phyloP scores from a whole-genome alignment of 2,329 filamentous ascomycete species.

The Aschersonia sp. region DNA sequence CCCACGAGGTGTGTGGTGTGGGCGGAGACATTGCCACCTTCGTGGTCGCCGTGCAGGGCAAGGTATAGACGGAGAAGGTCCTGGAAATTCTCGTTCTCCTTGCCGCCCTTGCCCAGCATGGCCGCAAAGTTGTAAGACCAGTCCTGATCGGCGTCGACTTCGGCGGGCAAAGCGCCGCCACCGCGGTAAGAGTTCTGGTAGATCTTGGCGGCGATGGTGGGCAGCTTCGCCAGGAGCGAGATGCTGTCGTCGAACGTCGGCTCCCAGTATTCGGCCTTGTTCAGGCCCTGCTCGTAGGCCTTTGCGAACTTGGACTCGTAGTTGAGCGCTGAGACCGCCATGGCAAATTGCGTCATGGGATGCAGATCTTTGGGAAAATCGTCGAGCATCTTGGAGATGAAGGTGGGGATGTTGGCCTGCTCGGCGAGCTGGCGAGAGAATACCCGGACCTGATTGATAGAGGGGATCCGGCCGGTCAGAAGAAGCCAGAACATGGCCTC shows the following conservation, averaged over 20 bases:
- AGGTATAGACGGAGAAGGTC: constrained; percentile 89
- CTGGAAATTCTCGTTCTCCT: constrained; percentile 86
- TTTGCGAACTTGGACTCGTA: constrained; percentile 89
- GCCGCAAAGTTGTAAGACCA: constrained; percentile 99
- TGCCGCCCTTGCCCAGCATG: constrained; percentile 81
- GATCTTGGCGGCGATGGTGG: constrained; percentile 92
- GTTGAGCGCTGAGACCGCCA: constrained; percentile 90
- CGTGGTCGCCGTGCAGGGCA: constrained; percentile 93
- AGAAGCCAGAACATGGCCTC: constrained; percentile 99
- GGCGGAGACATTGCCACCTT: constrained; percentile 94
- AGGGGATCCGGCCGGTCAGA: constrained; percentile 82
- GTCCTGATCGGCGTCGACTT: constrained; percentile 74
- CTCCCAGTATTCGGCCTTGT: constrained; percentile 98
- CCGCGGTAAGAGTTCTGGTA: constrained; percentile 84
- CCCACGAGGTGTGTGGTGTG: constrained; percentile 93
- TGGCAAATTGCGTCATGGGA: constrained; percentile 96
- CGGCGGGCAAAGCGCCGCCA: constrained; percentile 55
- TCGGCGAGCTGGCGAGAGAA: constrained; percentile 81
- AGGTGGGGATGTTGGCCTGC: constrained; percentile 67
- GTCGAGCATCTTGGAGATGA: constrained; percentile 79
- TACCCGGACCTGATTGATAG: constrained; percentile 62
- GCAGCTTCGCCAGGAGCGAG: constrained; percentile 85
- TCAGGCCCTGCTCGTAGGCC: constrained; percentile 78
- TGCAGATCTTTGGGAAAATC: constrained; percentile 81
- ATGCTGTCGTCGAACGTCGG: constrained; percentile 94